Percentiles rank a stretch among this genome's conserved stretches.
phyloP scores from a whole-genome alignment of 2,329 filamentous ascomycete genomes.

The Paecilomyces niveus region DNA sequence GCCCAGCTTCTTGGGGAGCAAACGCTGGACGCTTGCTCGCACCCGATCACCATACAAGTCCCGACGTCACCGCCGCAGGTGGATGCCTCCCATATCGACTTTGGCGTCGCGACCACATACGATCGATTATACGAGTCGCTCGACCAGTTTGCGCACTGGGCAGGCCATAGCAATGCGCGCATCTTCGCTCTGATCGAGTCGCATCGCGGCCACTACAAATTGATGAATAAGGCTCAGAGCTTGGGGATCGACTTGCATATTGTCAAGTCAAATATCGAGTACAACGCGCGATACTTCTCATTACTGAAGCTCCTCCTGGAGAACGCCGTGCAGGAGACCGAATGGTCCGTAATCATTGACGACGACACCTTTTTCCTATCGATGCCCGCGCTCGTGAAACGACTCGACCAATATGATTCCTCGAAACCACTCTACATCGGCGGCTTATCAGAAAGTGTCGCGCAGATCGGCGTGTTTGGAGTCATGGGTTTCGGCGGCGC shows the following conservation, averaged over 20 bases:
- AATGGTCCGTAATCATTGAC: constrained; percentile 53
- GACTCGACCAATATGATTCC: constrained; percentile 44
- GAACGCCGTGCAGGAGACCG: constrained; percentile 37
- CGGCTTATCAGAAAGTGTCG: constrained; percentile 50
- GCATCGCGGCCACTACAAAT: constrained; percentile 19
- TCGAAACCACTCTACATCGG: constrained; percentile 48
- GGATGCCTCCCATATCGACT: constrained; percentile 47
- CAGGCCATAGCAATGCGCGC: constrained; percentile 44
- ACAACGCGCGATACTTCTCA: constrained; percentile 50
- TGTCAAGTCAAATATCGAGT: constrained; percentile 26
- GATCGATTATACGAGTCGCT: constrained; percentile 46
- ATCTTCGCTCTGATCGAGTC: constrained; percentile 49
- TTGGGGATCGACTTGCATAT: constrained; percentile 38
- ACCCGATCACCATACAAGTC: constrained; percentile 43
- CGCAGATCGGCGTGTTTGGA: constrained; percentile 47
- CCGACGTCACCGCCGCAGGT: constrained; percentile 35
- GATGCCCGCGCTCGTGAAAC: constrained; percentile 43
- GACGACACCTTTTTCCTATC: constrained; percentile 60
- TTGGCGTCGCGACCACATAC: constrained; percentile 51
- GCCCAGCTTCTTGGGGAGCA: constrained; percentile 3
- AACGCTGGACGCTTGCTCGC: constrained; percentile 25
- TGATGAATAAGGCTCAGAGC: constrained; percentile 26
- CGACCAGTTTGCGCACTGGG: constrained; percentile 50
- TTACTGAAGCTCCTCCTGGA: constrained; percentile 46
- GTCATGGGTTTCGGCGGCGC: constrained; percentile 57